These are phyloP conservation scores for Quercus bicolor DNA, from an alignment of 306 rosid genomes.

Conservation along the genomic window DNA sequence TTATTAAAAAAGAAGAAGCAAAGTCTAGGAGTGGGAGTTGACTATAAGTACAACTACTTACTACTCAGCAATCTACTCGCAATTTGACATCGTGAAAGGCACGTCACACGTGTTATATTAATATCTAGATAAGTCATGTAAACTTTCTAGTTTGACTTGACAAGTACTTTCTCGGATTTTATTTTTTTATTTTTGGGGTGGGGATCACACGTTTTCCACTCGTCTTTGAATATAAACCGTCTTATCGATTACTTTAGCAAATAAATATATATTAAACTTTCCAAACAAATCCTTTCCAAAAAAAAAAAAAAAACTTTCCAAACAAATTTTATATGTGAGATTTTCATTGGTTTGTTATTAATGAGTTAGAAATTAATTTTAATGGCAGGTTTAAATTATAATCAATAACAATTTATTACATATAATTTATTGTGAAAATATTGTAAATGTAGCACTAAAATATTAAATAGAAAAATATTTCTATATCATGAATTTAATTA, in stretches of 20 bases:
- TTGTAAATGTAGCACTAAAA: accelerated
- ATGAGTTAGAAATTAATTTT: too few species aligned
- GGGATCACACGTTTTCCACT: neutral
- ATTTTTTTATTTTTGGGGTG: neutral
- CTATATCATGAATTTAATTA: too few species aligned
- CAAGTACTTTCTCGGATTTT: neutral
- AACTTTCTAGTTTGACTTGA: neutral
- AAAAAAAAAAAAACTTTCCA: too few species aligned
- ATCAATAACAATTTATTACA: accelerated
- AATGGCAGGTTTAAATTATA: accelerated
- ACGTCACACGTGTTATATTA: neutral
- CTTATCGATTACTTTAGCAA: too few species aligned
- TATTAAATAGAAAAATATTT: too few species aligned
- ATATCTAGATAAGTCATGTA: neutral
- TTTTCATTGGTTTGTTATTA: too few species aligned
- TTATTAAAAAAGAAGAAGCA: too few species aligned
- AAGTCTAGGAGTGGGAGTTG: neutral
- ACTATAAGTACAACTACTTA: too few species aligned
- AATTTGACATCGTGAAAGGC: neutral
- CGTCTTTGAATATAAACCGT: neutral
- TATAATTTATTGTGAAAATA: too few species aligned
- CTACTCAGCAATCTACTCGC: neutral
- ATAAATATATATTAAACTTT: too few species aligned
- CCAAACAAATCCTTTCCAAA: too few species aligned
- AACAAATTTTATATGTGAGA: too few species aligned